These are phyloP conservation scores for Moniliophthora roreri DNA, from an alignment of 1,284 basidiomycete genomes.

Conservation along the genomic window DNA sequence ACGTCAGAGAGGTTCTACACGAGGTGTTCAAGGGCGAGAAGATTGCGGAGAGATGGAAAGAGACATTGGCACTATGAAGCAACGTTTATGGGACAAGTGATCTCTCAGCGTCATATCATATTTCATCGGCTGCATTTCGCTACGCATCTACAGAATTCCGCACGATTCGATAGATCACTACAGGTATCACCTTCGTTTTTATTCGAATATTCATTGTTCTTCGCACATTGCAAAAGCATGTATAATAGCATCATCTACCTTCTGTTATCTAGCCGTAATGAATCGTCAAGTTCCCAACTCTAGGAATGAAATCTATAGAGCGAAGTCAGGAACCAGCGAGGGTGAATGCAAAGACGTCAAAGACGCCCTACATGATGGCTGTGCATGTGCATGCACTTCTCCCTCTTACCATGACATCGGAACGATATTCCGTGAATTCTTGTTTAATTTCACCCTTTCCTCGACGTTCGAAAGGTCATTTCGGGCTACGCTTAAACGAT, in stretches of 20 bases:
- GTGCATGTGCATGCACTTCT: too few relatives aligned
- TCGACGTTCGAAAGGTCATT: too few relatives aligned
- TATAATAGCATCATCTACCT: neutral
- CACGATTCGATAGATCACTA: neutral
- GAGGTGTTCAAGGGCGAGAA: conserved; percentile 78
- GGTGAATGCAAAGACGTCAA: too few relatives aligned
- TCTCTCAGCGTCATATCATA: neutral
- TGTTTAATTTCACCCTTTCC: too few relatives aligned
- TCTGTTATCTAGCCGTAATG: neutral
- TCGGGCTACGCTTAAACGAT: too few relatives aligned
- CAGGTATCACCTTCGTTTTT: neutral
- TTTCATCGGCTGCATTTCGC: too few relatives aligned
- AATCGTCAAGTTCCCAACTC: neutral
- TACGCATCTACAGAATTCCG: neutral
- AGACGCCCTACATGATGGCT: too few relatives aligned
- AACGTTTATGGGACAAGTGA: neutral
- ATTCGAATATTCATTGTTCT: neutral
- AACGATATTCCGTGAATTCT: too few relatives aligned
- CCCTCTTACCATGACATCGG: too few relatives aligned
- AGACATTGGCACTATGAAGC: conserved; percentile 25
- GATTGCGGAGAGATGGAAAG: conserved; percentile 67
- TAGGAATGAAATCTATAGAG: too few relatives aligned
- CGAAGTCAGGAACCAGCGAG: too few relatives aligned
- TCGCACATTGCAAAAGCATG: neutral
- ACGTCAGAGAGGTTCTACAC: conserved; percentile 82